Conservation (phyloP, 2,329 filamentous ascomycete genomes). For the Botrytis fragariae region DNA sequence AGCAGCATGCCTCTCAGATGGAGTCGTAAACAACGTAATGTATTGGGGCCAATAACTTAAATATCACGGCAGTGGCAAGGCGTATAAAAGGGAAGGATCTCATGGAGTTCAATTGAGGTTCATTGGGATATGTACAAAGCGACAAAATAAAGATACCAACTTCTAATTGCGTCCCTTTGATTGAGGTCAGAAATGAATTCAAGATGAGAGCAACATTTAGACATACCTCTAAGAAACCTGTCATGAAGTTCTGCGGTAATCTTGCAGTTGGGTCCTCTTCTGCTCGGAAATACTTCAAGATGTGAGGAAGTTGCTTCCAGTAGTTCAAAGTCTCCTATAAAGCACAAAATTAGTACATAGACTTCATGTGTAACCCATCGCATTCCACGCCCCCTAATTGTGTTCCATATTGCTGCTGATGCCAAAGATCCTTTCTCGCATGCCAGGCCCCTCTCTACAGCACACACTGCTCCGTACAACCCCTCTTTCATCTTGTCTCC, state of each 20-base stretch:
- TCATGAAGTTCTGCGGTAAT: slow-evolving; percentile 87
- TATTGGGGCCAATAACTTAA: slow-evolving; percentile 12
- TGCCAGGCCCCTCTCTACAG: neutral
- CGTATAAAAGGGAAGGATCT: slow-evolving; percentile 29
- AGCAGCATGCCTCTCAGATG: slow-evolving; percentile 42
- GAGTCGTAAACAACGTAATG: slow-evolving; percentile 17
- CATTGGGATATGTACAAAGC: slow-evolving; percentile 39
- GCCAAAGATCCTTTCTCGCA: neutral
- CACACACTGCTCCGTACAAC: neutral
- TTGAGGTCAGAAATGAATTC: slow-evolving; percentile 53
- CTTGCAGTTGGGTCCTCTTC: slow-evolving; percentile 75
- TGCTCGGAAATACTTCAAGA: slow-evolving; percentile 94
- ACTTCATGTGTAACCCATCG: neutral
- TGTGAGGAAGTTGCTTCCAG: slow-evolving; percentile 95
- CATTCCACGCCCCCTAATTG: neutral
- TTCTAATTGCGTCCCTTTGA: slow-evolving; percentile 37
- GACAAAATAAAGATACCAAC: slow-evolving; percentile 27
- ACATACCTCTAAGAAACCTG: slow-evolving; percentile 81
- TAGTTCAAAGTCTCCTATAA: slow-evolving; percentile 94
- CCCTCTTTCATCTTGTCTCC: neutral
- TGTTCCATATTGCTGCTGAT: neutral
- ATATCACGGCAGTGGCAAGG: slow-evolving; percentile 34
- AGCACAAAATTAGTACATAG: neutral
- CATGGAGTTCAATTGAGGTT: slow-evolving; percentile 30
- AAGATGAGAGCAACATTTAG: slow-evolving; percentile 72